Evolutionary conservation across 768 basidiomycete genomes (phyloP).

Genomic region (Sporobolomyces phaffii): DNA sequence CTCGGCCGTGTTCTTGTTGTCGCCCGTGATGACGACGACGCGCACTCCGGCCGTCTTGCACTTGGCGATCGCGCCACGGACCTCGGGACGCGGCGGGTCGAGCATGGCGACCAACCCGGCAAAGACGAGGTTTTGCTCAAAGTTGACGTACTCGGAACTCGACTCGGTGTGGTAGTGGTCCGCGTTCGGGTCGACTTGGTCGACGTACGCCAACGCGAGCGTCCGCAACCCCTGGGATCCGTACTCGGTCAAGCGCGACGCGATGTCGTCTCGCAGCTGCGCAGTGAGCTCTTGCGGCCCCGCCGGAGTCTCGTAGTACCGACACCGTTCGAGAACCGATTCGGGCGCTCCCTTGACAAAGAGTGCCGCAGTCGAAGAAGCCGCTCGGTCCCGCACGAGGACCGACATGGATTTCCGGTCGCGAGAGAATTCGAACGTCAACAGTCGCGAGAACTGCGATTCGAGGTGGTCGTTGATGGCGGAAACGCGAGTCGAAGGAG

Average conservation of each 20-base stretch:
- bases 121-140: conserved; percentile 87
- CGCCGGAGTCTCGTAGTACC: conserved; percentile 63
- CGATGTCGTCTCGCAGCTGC: conserved; percentile 57
- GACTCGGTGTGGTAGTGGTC: conserved; percentile 74
- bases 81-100: conserved; percentile 94
- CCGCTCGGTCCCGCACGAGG: conserved; percentile 63
- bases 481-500: conserved; percentile 62
- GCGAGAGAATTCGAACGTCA: conserved; percentile 96
- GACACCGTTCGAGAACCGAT: conserved; percentile 83
- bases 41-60: conserved; percentile 89
- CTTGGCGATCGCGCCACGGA: conserved; percentile 73
- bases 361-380: conserved; percentile 58
- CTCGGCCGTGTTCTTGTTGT: conserved; percentile 96
- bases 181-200: conserved; percentile 68
- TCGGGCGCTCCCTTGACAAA: conserved; percentile 97
- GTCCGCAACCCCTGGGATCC: conserved; percentile 78
- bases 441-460: conserved; percentile 63
- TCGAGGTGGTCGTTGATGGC: conserved; percentile 82
- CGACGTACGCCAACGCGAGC: conserved; percentile 80
- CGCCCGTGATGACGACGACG: conserved; percentile 94
- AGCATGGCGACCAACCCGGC: conserved; percentile 96
- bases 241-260: conserved; percentile 64
- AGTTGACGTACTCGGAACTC: conserved; percentile 73
- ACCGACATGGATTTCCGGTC: conserved; percentile 99
- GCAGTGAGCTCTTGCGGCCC: conserved; percentile 58